These are phyloP conservation scores for Avena sativa DNA, from an alignment of 176 grass and related monocot species.

Conservation along the genomic window DNA sequence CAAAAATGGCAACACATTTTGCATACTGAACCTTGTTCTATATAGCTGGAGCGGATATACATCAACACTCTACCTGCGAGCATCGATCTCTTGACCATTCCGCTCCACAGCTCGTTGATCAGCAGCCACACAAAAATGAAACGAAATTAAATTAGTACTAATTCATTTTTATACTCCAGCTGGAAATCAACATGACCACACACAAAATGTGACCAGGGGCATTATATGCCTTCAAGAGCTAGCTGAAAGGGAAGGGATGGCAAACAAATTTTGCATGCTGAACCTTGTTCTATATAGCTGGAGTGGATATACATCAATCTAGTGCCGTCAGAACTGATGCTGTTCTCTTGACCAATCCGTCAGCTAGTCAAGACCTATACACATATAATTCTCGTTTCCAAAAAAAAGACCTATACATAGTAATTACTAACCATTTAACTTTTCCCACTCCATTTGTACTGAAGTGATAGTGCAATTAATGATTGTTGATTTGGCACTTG, in stretches of 20 bases:
- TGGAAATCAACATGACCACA: constrained; percentile 1
- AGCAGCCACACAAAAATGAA: constrained; percentile 22
- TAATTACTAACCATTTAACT: too few species aligned
- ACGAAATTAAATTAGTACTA: neutral
- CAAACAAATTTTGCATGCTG: too few species aligned
- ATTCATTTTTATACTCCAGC: neutral
- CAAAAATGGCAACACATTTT: too few species aligned
- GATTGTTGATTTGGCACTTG: neutral
- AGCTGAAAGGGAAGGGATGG: neutral
- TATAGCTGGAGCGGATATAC: neutral
- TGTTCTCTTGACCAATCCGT: constrained; percentile 30
- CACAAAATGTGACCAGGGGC: neutral
- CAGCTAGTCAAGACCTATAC: neutral
- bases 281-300: neutral
- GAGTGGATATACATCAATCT: neutral
- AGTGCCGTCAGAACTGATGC: neutral
- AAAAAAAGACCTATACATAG: neutral
- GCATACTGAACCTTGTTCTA: neutral
- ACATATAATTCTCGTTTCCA: neutral
- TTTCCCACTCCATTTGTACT: neutral
- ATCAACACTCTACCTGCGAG: neutral
- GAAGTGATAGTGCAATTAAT: neutral
- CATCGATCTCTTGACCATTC: constrained; percentile 46
- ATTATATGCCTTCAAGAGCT: neutral
- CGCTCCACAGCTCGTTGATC: neutral